phyloP scores from a whole-genome alignment of 805 yeast genomes.

The Suhomyces tanzawaensis region DNA sequence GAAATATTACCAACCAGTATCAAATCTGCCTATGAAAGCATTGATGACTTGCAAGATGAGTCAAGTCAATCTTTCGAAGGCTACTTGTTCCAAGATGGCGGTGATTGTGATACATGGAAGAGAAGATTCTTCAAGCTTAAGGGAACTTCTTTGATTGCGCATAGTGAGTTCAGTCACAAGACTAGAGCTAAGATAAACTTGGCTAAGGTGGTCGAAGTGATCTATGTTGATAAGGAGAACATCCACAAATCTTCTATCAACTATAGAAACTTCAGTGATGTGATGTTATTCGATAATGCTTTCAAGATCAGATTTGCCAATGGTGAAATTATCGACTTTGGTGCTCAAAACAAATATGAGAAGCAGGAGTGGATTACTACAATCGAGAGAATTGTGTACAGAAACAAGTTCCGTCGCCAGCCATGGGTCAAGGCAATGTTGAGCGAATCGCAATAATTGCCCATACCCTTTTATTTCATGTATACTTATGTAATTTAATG shows the following conservation, averaged over 20 bases:
- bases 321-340: conserved; percentile 79
- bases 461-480: conserved; percentile 1
- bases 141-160: conserved; percentile 73
- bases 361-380: conserved; percentile 64
- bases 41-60: conserved; percentile 31
- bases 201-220: conserved; percentile 58
- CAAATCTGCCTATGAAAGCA: conserved; percentile 40
- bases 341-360: conserved; percentile 68
- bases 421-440: conserved; percentile 57
- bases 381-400: conserved; percentile 54
- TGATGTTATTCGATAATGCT: conserved; percentile 64
- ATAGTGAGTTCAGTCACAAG: conserved; percentile 64
- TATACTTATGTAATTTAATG: conserved; percentile 7
- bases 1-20: conserved; percentile 74
- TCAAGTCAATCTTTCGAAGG: conserved; percentile 50
- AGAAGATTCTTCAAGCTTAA: conserved; percentile 71
- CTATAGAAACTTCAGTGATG: conserved; percentile 68
- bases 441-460: background rate
- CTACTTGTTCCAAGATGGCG: conserved; percentile 83
- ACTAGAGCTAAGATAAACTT: conserved; percentile 76
- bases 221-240: conserved; percentile 42
- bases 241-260: conserved; percentile 25
- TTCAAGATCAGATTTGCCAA: conserved; percentile 74
- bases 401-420: conserved; percentile 57
- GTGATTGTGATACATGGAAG: conserved; percentile 75